Base-by-base conservation (phyloP, 352 stramenopile genomes). In the Globisporangium echinulatum region DNA sequence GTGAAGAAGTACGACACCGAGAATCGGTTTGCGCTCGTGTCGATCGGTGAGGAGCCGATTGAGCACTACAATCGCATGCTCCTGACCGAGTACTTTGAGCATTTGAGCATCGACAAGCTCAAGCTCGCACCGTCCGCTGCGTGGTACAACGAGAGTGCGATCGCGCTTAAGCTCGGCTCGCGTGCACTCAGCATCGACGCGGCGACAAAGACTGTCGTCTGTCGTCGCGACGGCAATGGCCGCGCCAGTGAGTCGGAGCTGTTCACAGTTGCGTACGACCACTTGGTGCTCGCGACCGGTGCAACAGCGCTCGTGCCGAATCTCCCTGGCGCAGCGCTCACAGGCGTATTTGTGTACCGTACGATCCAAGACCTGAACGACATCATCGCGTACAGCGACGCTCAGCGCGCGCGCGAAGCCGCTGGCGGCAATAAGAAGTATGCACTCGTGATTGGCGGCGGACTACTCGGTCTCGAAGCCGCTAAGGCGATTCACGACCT, bases 41-140 rank as follows among this genome's bases (percentile, higher is more conserved):
- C 90, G 2, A 97, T 98, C 69, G 96, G 92, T 56, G 92, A 98
- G 63, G 92, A 98, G 68, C 86, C 79, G 36, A 71, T 87, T 25
- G 74, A 88, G 52, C 90, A 94, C 57, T 98, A 98, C 75, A 97
- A 98, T 71, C 87, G 92, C 48, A 94, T 98, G 71, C 81, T 90
- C 59, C 76, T 98, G 3, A 96, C 85, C 57, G 88, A 88, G 49
- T 97, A 96, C 77, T 98, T 98, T 74, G 89, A 96, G 69, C 96
- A 96, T 42, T 70, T 87, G 36, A 82, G 94, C 73, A 77, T 92
- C 38, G 87, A 92, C 8, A 79, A 79, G 50, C 73, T 98, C 38
- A 86, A 77, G 58, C 85, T 98, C 62, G 93, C 89, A 11, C 43
- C 47, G n/a, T 75, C 73, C 3, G 79, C 78, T 10, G 72, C 82